phyloP scores from a whole-genome alignment of 2,329 filamentous ascomycete species.

The Phaeosphaeriaceae sp. region DNA sequence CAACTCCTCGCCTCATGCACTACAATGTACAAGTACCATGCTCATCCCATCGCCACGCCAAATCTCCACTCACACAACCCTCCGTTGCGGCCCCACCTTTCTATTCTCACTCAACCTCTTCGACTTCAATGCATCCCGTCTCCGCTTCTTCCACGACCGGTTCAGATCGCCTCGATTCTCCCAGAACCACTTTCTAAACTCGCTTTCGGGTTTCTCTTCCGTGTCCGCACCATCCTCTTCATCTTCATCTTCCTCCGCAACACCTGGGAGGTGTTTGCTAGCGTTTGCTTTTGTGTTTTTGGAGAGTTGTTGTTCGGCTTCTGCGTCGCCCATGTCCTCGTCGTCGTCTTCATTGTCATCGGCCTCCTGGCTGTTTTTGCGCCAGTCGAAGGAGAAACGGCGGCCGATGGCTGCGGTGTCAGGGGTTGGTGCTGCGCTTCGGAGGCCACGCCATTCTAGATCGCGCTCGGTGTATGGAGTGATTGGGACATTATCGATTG shows the following conservation, averaged over 20 bases:
- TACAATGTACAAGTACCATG: background rate
- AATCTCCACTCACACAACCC: conserved; percentile 4
- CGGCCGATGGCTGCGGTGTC: conserved; percentile 83
- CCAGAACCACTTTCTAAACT: conserved; percentile 68
- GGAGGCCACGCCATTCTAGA: conserved; percentile 72
- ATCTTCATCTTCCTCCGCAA: conserved; percentile 37
- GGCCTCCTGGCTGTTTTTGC: conserved; percentile 49
- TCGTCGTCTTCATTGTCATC: conserved; percentile 54
- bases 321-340: conserved; percentile 22
- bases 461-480: conserved; percentile 86
- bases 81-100: conserved; percentile 45
- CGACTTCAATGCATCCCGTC: conserved; percentile 65
- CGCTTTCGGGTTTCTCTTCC: conserved; percentile 56
- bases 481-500: conserved; percentile 60
- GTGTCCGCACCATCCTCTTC: conserved; percentile 19
- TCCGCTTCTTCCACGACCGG: conserved; percentile 60
- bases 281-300: conserved; percentile 42
- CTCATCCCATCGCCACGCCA: background rate
- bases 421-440: conserved; percentile 92
- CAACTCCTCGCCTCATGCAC: too few species aligned
- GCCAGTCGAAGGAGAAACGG: conserved; percentile 61
- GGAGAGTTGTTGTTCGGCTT: conserved; percentile 32
- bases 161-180: conserved; percentile 58
- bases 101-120: conserved; percentile 66
- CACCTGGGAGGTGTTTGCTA: conserved; percentile 21